Percentiles rank a stretch among this genome's conserved stretches.
Conservation (phyloP, 1,284 basidiomycete genomes). For the Cutaneotrichosporon sp. region DNA sequence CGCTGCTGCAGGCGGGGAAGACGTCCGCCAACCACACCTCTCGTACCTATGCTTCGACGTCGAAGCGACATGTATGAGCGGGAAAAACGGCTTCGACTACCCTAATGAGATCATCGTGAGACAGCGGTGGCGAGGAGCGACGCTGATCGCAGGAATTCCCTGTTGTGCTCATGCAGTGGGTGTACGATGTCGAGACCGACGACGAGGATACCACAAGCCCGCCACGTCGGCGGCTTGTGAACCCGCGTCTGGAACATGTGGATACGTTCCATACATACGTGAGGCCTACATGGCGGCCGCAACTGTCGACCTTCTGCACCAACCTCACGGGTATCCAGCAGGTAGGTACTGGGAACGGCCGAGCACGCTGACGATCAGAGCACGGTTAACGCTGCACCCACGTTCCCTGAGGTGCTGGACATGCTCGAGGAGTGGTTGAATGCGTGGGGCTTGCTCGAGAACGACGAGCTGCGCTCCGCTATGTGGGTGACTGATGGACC, state of each 20-base stretch:
- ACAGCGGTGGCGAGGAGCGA: too few species aligned
- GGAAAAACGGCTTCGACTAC: conserved; percentile 59
- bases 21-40: conserved; percentile 32
- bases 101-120: conserved; percentile 88
- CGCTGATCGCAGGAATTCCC: conserved; percentile 34
- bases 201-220: background rate
- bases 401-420: conserved; percentile 65
- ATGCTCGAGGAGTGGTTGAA: conserved; percentile 64
- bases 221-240: background rate
- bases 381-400: conserved; percentile 72
- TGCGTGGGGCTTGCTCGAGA: conserved; percentile 47
- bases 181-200: conserved; percentile 52
- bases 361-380: conserved; percentile 51
- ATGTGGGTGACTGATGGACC: conserved; percentile 54
- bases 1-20: background rate
- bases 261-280: conserved; percentile 84
- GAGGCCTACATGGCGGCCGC: conserved; percentile 77
- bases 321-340: conserved; percentile 87
- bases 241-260: conserved; percentile 21
- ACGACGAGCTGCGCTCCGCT: conserved; percentile 38
- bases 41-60: conserved; percentile 56
- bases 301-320: conserved; percentile 75
- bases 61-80: conserved; percentile 78
- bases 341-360: conserved; percentile 52
- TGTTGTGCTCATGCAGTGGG: conserved; percentile 81